Evolutionary conservation across 768 basidiomycete genomes (phyloP), one percentile per base, ranked within the genome.

Genomic region (Pleurotus eryngii): DNA sequence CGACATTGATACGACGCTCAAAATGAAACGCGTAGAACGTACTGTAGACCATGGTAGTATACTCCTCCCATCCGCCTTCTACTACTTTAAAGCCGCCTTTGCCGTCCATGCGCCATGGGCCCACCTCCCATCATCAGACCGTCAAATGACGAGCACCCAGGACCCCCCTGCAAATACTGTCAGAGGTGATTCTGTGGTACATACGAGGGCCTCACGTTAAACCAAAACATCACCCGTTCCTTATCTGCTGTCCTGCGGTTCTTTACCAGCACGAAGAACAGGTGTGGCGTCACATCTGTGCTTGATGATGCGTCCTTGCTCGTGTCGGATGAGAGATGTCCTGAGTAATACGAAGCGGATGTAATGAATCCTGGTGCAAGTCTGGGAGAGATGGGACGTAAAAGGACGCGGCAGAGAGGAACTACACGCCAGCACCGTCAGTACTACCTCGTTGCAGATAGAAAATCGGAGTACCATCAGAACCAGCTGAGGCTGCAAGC

Each of bases 51-150:
- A 98, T 85, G 35, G 90, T 95, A 20, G 91, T 87, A 68, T 96
- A 98, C 68, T 98, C 96, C 67, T 98, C 95, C 96, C 96, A 98
- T 7, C 95, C 95, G 24, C 95, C 94, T 60, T 93, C 87, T 7
- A 83, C 75, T 17, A 84, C 80, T 63, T 81, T 82, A 60, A 95
- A 81, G 3, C 87, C 82, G 56, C 90, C 86, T 14, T 84, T 75
- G 53, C 84, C 81, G 64, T 92, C 89, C 71, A 87, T 73, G 61
- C 82, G 82, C 84, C 93, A 96, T 3, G 96, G 95, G 0, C 96
- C 96, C n/a, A 95, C 79, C 65, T 98, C 96, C 96, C 93, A 98
- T 95, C 88, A 98, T 89, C 15, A 95, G 80, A 2, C 96, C 96
- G 64, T 98, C 96, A 67, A 98, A 98, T 1, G 92, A 94, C 0